Evolutionary conservation across 2,329 filamentous ascomycete genomes (phyloP).

Genomic region (Fusarium nodosum): DNA sequence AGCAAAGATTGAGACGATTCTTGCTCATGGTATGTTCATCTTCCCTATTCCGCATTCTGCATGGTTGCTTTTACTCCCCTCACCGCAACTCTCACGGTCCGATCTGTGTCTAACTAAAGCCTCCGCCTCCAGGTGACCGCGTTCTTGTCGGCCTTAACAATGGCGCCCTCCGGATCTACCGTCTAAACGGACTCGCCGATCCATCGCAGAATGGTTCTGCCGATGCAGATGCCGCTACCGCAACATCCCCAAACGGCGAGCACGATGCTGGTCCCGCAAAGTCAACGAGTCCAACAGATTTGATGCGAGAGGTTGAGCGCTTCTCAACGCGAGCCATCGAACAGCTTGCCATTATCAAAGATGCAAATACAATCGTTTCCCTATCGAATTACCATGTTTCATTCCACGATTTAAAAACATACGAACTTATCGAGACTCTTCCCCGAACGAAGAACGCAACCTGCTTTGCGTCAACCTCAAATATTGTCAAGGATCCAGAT

Average conservation of each 20-base stretch:
- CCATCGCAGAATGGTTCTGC: slow-evolving; percentile 55
- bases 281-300: slow-evolving; percentile 75
- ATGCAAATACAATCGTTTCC: slow-evolving; percentile 90
- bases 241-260: slow-evolving; percentile 51
- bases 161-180: slow-evolving; percentile 89
- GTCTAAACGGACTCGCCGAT: slow-evolving; percentile 77
- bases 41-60: not conserved
- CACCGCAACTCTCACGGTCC: not conserved
- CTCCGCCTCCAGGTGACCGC: slow-evolving; percentile 76
- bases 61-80: not conserved
- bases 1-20: slow-evolving; percentile 95
- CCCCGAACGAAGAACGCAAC: slow-evolving; percentile 88
- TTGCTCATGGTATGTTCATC: slow-evolving; percentile 80
- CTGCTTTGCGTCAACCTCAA: slow-evolving; percentile 92
- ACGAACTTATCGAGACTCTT: slow-evolving; percentile 83
- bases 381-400: slow-evolving; percentile 91
- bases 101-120: slow-evolving; percentile 22
- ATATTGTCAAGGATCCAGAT: slow-evolving; percentile 89
- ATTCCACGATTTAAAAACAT: slow-evolving; percentile 89
- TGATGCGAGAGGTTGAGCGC: slow-evolving; percentile 92
- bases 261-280: slow-evolving; percentile 50
- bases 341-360: slow-evolving; percentile 95
- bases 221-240: slow-evolving; percentile 47
- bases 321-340: slow-evolving; percentile 93
- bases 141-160: slow-evolving; percentile 93